These are phyloP conservation scores for Echinosphaeria canescens DNA, from an alignment of 2,329 filamentous ascomycete species.

Conservation along the genomic window DNA sequence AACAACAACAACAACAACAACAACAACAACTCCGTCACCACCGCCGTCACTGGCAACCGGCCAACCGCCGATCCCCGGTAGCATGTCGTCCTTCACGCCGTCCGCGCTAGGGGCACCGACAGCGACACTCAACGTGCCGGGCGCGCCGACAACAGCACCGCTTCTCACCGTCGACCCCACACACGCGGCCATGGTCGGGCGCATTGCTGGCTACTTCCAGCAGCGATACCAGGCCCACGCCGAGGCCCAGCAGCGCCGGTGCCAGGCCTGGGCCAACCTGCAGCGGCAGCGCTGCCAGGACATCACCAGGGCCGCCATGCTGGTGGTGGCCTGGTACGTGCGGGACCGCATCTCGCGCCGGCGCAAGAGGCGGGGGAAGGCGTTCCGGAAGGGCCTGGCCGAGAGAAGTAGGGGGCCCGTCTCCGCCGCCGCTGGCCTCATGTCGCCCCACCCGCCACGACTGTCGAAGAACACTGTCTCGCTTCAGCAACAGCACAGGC, in stretches of 20 bases:
- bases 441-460: no score
- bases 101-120: no score
- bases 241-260: conserved; percentile 22
- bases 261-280: conserved; percentile 22
- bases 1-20: no score
- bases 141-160: conserved; percentile 3
- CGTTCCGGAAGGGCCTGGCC: conserved; percentile 16
- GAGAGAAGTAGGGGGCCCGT: no score
- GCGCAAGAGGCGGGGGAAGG: conserved; percentile 16
- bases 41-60: conserved; percentile 1
- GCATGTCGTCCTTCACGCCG: no score
- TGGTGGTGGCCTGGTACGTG: conserved; percentile 26
- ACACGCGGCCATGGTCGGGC: conserved; percentile 21
- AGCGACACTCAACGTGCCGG: no score
- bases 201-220: conserved; percentile 24
- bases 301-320: conserved; percentile 24
- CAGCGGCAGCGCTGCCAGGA: conserved; percentile 24
- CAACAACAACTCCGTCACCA: conserved; percentile 1
- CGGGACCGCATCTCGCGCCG: conserved; percentile 21
- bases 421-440: no score
- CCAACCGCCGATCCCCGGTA: conserved; percentile 2
- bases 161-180: conserved; percentile 19
- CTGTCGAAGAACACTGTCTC: conserved; percentile 3
- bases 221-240: conserved; percentile 22
- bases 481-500: no score